Evolutionary conservation across 345 rosid genomes (phyloP).

Genomic region (Leavenworthia alabamica): DNA sequence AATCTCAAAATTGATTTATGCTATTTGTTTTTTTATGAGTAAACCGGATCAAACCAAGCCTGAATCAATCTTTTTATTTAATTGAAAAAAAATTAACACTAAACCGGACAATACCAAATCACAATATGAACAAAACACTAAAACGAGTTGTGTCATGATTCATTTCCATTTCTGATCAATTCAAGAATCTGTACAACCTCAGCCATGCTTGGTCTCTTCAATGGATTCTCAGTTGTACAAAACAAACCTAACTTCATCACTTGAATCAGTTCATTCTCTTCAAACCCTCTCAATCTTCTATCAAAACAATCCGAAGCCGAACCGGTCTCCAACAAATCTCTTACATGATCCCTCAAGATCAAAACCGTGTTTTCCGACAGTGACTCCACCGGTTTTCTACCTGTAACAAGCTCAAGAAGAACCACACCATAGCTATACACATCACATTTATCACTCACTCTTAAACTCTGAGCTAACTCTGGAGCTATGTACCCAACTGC

Average conservation of each 20-base stretch:
- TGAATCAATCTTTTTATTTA: background rate
- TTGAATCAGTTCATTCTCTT: constrained; percentile 86
- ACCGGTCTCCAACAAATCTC: constrained; percentile 62
- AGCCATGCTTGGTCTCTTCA: constrained; percentile 93
- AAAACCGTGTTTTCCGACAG: constrained; percentile 51
- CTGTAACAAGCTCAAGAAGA: constrained; percentile 85
- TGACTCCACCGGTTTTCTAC: constrained; percentile 85
- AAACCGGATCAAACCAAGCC: background rate
- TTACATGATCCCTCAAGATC: constrained; percentile 74
- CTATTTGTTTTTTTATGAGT: constrained; percentile 19
- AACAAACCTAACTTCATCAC: constrained; percentile 86
- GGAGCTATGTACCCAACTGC: constrained; percentile 97
- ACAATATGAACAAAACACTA: constrained; percentile 11
- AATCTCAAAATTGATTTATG: constrained; percentile 46
- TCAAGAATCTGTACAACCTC: constrained; percentile 97
- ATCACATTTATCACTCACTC: constrained; percentile 78
- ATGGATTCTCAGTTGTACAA: constrained; percentile 68
- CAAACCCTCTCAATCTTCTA: constrained; percentile 55
- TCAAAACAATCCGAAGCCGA: constrained; percentile 86
- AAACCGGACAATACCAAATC: background rate
- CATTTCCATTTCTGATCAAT: constrained; percentile 63
- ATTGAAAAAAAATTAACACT: background rate
- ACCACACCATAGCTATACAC: constrained; percentile 92
- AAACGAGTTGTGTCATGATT: constrained; percentile 27
- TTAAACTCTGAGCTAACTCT: constrained; percentile 67